A percentile compares a stretch with the other conserved stretches of the same genome.
Conservation (phyloP, 176 grass and related monocot genomes). For the Oryza meridionalis region DNA sequence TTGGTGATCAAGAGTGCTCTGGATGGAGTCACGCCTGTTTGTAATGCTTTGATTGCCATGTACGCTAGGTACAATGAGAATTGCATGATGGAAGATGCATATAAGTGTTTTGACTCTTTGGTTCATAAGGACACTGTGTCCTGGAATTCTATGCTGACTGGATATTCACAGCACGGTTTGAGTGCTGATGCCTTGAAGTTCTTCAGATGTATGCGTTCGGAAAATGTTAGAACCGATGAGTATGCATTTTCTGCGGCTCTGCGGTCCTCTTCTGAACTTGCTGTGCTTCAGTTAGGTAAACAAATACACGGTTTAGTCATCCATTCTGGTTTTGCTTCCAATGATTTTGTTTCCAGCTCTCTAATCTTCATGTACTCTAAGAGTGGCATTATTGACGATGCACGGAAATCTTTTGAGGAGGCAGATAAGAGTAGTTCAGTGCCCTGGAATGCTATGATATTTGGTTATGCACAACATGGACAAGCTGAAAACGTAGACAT, state of each 20-base stretch:
- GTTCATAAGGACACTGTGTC: slow-evolving; percentile 52
- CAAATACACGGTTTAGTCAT: slow-evolving; percentile 58
- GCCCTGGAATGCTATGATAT: slow-evolving; percentile 77
- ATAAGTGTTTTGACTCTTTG: slow-evolving; percentile 50
- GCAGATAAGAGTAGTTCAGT: slow-evolving; percentile 55
- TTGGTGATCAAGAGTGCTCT: slow-evolving; percentile 52
- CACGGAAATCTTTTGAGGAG: slow-evolving; percentile 57
- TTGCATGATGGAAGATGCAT: slow-evolving; percentile 61
- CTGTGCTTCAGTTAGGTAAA: slow-evolving; percentile 60
- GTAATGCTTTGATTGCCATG: slow-evolving; percentile 66
- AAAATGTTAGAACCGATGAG: slow-evolving; percentile 40
- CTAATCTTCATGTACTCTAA: slow-evolving; percentile 78
- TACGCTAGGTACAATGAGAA: slow-evolving; percentile 45
- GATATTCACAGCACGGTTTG: slow-evolving; percentile 57
- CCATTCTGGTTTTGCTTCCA: slow-evolving; percentile 52
- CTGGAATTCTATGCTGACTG: slow-evolving; percentile 73
- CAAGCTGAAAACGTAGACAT: slow-evolving; percentile 34
- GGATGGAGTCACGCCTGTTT: slow-evolving; percentile 46
- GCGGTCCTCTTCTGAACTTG: slow-evolving; percentile 63
- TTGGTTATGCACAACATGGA: slow-evolving; percentile 66
- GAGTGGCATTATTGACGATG: slow-evolving; percentile 59
- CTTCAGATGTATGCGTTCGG: slow-evolving; percentile 50
- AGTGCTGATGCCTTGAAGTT: slow-evolving; percentile 57
- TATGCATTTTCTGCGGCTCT: slow-evolving; percentile 64
- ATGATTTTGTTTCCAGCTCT: slow-evolving; percentile 64